Conservation (phyloP, 805 yeast genomes). For the Candida montana region DNA sequence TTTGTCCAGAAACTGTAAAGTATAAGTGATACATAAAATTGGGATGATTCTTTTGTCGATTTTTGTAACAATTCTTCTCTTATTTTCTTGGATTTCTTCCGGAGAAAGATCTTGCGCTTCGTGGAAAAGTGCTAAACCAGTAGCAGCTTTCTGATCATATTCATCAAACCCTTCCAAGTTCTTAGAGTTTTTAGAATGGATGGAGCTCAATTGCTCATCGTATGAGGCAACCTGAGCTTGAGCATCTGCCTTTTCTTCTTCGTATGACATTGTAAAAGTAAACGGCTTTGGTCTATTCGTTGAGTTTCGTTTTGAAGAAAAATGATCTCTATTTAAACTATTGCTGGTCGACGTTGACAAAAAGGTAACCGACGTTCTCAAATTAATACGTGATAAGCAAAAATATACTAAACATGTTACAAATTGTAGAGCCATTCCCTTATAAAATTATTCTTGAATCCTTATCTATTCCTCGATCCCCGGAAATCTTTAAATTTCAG, state of each 20-base stretch:
- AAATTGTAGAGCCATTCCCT: no score
- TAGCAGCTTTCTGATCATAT: constrained; percentile 4
- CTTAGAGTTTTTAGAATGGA: constrained; percentile 1
- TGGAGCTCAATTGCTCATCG: background rate
- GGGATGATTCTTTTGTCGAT: constrained; percentile 6
- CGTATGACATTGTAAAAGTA: constrained; percentile 1
- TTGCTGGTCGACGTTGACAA: no score
- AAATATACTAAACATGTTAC: no score
- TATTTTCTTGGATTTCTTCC: constrained; percentile 4
- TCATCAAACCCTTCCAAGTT: constrained; percentile 3
- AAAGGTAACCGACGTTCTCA: no score
- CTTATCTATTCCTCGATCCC: no score
- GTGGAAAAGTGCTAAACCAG: constrained; percentile 5
- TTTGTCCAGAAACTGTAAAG: constrained; percentile 6
- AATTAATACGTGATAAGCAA: no score
- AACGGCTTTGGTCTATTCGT: no score
- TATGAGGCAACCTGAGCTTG: constrained; percentile 1
- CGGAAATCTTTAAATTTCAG: no score
- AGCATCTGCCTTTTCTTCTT: constrained; percentile 1
- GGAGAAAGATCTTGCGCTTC: constrained; percentile 6
- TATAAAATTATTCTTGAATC: no score
- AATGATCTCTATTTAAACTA: no score
- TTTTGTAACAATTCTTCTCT: constrained; percentile 1
- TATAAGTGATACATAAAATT: constrained; percentile 4
- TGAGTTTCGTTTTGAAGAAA: no score